Percentiles rank a stretch among this genome's conserved stretches.
These are phyloP conservation scores for Naegleria lovaniensis DNA, from an alignment of 208 protist species.

Conservation along the genomic window DNA sequence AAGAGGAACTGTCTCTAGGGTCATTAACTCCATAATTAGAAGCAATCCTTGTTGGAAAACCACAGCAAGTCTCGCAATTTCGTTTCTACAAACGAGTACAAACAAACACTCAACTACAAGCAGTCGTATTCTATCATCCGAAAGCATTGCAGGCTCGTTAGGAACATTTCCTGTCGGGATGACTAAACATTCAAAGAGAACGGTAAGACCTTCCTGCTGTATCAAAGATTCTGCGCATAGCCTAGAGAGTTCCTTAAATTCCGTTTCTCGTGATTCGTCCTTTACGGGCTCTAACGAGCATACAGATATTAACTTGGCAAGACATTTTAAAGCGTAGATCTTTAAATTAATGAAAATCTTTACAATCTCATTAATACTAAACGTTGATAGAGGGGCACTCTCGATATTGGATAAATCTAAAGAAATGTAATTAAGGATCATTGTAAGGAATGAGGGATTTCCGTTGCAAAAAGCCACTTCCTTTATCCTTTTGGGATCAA, in stretches of 20 bases:
- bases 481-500: neutral
- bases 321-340: neutral
- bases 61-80: neutral
- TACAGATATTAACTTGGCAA: neutral
- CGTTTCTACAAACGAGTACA: slow-evolving; percentile 6
- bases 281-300: neutral
- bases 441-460: neutral
- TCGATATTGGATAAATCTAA: neutral
- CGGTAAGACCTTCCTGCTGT: neutral
- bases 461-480: neutral
- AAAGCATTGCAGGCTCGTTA: neutral
- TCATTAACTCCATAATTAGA: neutral
- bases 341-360: slow-evolving; percentile 3
- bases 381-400: neutral
- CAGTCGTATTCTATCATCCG: neutral
- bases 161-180: neutral
- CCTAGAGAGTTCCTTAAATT: neutral
- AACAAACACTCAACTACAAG: neutral
- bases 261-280: neutral
- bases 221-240: neutral
- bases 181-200: neutral
- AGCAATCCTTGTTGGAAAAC: neutral
- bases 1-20: neutral
- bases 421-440: too few relatives aligned
- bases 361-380: neutral